Percentiles rank a stretch among this genome's conserved stretches.
These are phyloP conservation scores for Xylaria telfairii DNA, from an alignment of 495 filamentous ascomycete species.

Conservation along the genomic window DNA sequence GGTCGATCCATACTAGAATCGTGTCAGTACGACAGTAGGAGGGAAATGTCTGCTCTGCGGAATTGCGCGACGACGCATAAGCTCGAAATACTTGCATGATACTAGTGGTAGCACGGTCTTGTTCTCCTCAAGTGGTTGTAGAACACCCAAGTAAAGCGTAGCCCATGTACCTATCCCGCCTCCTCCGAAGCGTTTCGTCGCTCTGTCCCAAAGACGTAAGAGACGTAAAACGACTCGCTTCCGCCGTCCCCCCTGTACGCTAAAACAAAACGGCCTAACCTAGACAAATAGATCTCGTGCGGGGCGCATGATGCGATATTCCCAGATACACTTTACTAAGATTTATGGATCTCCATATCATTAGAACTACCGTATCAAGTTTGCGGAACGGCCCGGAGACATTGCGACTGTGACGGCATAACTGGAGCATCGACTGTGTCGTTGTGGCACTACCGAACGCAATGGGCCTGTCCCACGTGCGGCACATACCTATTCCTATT, in stretches of 20 bases:
- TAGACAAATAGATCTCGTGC: neutral
- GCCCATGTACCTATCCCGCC: neutral
- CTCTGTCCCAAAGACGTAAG: neutral
- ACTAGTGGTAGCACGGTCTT: no score
- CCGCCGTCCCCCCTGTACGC: neutral
- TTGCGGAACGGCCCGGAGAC: constrained; percentile 82
- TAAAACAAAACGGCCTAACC: neutral
- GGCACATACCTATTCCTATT: constrained; percentile 54
- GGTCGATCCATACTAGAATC: neutral
- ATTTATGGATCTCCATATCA: neutral
- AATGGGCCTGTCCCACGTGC: constrained; percentile 75
- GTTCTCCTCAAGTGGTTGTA: neutral
- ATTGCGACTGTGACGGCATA: constrained; percentile 72
- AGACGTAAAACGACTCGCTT: neutral
- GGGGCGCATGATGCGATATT: neutral
- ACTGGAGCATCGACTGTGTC: constrained; percentile 39
- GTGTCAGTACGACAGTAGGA: neutral
- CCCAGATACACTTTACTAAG: neutral
- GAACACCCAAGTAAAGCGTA: neutral
- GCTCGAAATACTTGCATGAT: neutral
- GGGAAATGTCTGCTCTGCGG: neutral
- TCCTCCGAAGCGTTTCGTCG: neutral
- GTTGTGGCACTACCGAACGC: constrained; percentile 69
- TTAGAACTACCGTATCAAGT: constrained; percentile 54
- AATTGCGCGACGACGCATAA: neutral